Base-by-base conservation (phyloP, 345 rosid species). In the Salix dunnii region DNA sequence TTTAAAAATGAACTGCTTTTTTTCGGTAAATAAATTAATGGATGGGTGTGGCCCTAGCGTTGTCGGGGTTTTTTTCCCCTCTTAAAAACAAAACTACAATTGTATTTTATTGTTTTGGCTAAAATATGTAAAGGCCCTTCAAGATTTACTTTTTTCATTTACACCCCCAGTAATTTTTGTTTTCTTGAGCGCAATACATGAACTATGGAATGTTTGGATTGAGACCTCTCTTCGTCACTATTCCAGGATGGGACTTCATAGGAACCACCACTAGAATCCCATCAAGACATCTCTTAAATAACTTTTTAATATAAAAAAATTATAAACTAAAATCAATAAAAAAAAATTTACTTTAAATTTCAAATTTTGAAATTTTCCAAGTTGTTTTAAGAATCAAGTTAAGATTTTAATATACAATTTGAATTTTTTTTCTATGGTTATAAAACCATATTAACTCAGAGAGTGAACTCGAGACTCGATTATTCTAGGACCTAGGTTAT, bases 401-500 rank as follows among this genome's bases (percentile, higher is more conserved):
- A 13, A 40, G 46, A 40, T 40, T 40, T 40, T 40, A 40, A 40
- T 0, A 40, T 40, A 40, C 10, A 40, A 2, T 10, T 40, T 10
- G 36, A 40, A 10, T 0, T 40, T 40, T 40, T 6, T 40, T 0
- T 40, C 13, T 2, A 40, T 10, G 1, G 3, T 40, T 40, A 0
- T 40, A 40, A 40, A 40, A 40, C 3, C 12, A 0, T 0, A 40
- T 12, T 2, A 40, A 40, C 14, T 40, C 0, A 0, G 0, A 40
- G 3, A 0, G 13, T 40, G 13, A 40, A 40, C 0, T 10, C 2
- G 0, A 0, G 2, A 40, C 3, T 40, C 12, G 1, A 11, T 1
- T 40, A 0, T 0, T 2, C 1, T 2, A 40, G 13, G 3, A 0
- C 12, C 2, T 2, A 40, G 3, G 2, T 12, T 40, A 40, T 40